Evolutionary conservation across 495 filamentous ascomycete species (phyloP).

Genomic region (Aspergillus sclerotioniger): DNA sequence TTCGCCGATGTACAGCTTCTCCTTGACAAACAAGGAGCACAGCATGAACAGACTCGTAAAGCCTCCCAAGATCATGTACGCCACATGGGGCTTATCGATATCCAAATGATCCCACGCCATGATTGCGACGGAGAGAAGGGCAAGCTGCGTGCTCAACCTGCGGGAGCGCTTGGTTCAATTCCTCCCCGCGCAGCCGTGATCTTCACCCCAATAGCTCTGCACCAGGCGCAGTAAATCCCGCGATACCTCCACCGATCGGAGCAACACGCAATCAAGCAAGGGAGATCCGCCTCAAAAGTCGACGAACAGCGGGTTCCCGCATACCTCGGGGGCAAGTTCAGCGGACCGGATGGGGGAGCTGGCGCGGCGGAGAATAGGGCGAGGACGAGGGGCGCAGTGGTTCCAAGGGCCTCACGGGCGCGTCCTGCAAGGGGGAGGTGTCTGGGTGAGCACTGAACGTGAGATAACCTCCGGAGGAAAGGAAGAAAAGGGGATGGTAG

Average conservation of each 20-base stretch:
- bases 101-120: constrained; percentile 95
- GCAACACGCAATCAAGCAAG: constrained; percentile 1
- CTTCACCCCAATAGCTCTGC: background rate
- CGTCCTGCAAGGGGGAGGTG: constrained; percentile 4
- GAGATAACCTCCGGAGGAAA: constrained; percentile 1
- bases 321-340: constrained; percentile 9
- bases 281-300: constrained; percentile 2
- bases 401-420: constrained; percentile 3
- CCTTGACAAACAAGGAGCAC: constrained; percentile 95
- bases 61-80: constrained; percentile 96
- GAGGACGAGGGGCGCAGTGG: background rate
- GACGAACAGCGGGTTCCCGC: constrained; percentile 10
- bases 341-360: constrained; percentile 8
- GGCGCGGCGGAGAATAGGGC: constrained; percentile 4
- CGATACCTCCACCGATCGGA: constrained; percentile 9
- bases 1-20: constrained; percentile 97
- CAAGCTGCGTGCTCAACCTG: background rate
- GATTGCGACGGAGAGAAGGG: constrained; percentile 18
- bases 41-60: constrained; percentile 99
- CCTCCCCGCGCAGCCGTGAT: background rate
- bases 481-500: background rate
- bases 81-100: constrained; percentile 93
- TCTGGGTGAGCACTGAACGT: background rate
- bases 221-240: background rate
- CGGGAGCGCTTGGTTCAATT: background rate